phyloP scores from a whole-genome alignment of 2,329 filamentous ascomycete species.

The Aureobasidium namibiae region DNA sequence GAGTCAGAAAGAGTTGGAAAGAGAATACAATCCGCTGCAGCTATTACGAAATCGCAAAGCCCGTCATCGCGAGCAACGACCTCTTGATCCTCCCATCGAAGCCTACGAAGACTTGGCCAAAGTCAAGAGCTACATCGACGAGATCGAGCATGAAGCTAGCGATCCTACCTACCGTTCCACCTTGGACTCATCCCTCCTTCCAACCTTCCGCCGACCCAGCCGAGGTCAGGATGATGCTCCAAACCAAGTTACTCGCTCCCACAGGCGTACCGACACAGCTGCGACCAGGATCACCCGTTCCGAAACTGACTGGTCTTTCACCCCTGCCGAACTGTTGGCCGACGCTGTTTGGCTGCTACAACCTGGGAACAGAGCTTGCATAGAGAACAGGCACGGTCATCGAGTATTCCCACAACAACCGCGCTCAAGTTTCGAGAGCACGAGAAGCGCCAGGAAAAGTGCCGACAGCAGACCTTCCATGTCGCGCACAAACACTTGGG shows the following conservation, averaged over 20 bases:
- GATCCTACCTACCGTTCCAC: slow-evolving; percentile 30
- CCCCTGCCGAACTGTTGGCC: slow-evolving; percentile 77
- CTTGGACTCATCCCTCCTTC: slow-evolving; percentile 24
- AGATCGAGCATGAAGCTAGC: slow-evolving; percentile 46
- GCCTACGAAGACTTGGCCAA: slow-evolving; percentile 67
- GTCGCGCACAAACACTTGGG: slow-evolving; percentile 7
- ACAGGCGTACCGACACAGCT: slow-evolving; percentile 32
- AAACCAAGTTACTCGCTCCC: slow-evolving; percentile 14
- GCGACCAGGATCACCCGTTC: slow-evolving; percentile 58
- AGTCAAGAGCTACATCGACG: slow-evolving; percentile 70
- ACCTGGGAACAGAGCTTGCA: slow-evolving; percentile 66
- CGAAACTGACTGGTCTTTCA: slow-evolving; percentile 75
- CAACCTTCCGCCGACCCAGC: slow-evolving; percentile 16
- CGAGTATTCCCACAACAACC: slow-evolving; percentile 53
- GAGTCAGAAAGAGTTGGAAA: slow-evolving; percentile 45
- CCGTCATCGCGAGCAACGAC: slow-evolving; percentile 65
- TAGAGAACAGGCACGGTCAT: slow-evolving; percentile 71
- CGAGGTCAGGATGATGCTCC: slow-evolving; percentile 20
- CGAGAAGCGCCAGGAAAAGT: background rate
- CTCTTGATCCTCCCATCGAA: slow-evolving; percentile 64
- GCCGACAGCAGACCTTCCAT: background rate
- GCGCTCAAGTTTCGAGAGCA: slow-evolving; percentile 18
- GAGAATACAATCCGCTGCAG: slow-evolving; percentile 84
- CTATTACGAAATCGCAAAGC: slow-evolving; percentile 86
- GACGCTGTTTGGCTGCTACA: slow-evolving; percentile 89